phyloP scores from a whole-genome alignment of 2,329 filamentous ascomycete species.

The Blumeria hordei region DNA sequence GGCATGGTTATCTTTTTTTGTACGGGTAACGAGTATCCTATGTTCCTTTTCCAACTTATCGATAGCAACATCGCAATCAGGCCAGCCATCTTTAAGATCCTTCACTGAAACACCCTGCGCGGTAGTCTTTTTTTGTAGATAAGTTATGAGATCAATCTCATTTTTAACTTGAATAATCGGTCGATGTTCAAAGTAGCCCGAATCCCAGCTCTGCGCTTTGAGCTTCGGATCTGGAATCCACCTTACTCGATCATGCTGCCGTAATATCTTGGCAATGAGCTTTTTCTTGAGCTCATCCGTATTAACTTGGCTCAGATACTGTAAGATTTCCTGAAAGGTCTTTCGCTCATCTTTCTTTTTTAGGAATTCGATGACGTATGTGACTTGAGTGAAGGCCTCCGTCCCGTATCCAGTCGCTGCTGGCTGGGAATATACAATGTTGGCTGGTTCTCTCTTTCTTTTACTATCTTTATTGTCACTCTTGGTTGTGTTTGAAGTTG shows the following conservation, averaged over 20 bases:
- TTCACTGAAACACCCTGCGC: constrained; percentile 63
- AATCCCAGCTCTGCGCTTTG: constrained; percentile 40
- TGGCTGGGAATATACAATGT: constrained; percentile 53
- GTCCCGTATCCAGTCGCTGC: constrained; percentile 50
- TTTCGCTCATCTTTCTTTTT: constrained; percentile 46
- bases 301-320: constrained; percentile 50
- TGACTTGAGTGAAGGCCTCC: constrained; percentile 68
- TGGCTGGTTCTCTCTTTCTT: constrained; percentile 29
- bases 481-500: constrained; percentile 25
- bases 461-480: constrained; percentile 36
- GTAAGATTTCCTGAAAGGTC: constrained; percentile 51
- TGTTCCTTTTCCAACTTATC: constrained; percentile 53
- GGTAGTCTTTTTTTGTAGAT: constrained; percentile 60
- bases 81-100: constrained; percentile 91
- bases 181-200: constrained; percentile 58
- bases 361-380: constrained; percentile 67
- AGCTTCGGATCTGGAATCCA: constrained; percentile 31
- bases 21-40: constrained; percentile 62
- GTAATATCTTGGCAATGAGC: constrained; percentile 42
- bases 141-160: constrained; percentile 51
- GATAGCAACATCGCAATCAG: constrained; percentile 57
- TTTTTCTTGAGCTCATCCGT: constrained; percentile 35
- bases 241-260: constrained; percentile 33
- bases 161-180: constrained; percentile 66
- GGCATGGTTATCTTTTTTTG: constrained; percentile 76